Evolutionary conservation across 1,139 yeast species (phyloP).

Genomic region (Lodderomyces theae): DNA sequence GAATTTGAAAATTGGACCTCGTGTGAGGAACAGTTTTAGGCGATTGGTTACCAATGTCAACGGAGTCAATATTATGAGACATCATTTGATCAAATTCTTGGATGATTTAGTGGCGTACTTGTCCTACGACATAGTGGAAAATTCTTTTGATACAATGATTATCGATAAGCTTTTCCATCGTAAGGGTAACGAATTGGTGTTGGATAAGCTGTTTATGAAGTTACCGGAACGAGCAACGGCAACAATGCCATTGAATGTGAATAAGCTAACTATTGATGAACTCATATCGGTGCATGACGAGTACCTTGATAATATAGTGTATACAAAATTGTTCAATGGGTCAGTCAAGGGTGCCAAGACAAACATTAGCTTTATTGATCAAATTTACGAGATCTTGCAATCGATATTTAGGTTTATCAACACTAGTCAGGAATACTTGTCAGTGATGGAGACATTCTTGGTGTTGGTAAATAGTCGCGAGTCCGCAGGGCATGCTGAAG

Average conservation of each 20-base stretch:
- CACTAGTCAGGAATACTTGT: conserved; percentile 44
- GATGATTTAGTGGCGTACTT: conserved; percentile 42
- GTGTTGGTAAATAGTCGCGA: not conserved
- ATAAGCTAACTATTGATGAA: conserved; percentile 46
- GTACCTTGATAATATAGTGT: conserved; percentile 38
- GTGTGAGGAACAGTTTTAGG: conserved; percentile 1
- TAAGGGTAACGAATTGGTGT: conserved; percentile 12
- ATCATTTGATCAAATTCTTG: conserved; percentile 45
- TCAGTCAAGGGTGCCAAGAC: conserved; percentile 37
- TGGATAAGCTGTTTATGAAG: conserved; percentile 12
- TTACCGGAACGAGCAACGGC: conserved; percentile 3
- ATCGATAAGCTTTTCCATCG: conserved; percentile 19
- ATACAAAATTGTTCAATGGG: conserved; percentile 39
- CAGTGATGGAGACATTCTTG: conserved; percentile 19
- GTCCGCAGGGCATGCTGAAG: not conserved
- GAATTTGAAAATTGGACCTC: conserved; percentile 17
- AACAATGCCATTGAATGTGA: conserved; percentile 17
- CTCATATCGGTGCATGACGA: conserved; percentile 38
- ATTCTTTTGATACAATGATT: conserved; percentile 28
- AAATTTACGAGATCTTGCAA: conserved; percentile 44
- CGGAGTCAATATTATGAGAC: conserved; percentile 29
- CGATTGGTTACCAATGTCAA: conserved; percentile 12
- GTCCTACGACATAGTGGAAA: conserved; percentile 48
- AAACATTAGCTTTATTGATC: conserved; percentile 41
- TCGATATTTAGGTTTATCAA: conserved; percentile 42